Conservation (phyloP, 2,329 filamentous ascomycete species). For the Byssochlamys sp. region DNA sequence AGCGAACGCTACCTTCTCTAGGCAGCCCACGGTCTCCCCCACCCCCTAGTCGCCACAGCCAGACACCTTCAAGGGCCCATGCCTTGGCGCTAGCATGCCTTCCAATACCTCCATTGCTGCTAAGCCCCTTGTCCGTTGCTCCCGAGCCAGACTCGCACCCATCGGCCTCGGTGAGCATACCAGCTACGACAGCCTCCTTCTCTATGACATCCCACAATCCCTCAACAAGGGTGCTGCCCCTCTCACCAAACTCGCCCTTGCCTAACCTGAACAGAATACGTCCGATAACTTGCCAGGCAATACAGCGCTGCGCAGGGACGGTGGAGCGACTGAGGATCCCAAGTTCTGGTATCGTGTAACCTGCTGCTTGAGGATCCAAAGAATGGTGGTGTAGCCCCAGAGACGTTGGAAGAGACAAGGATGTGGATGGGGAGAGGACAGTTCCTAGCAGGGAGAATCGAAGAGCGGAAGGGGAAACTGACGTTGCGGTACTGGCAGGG, state of each 20-base stretch:
- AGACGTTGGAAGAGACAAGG: slow-evolving; percentile 63
- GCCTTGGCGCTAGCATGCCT: slow-evolving; percentile 69
- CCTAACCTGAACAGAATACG: slow-evolving; percentile 76
- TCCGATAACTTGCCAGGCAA: slow-evolving; percentile 85
- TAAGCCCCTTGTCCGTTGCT: slow-evolving; percentile 37
- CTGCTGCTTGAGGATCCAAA: slow-evolving; percentile 81
- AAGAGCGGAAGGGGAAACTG: slow-evolving; percentile 56
- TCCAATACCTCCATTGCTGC: slow-evolving; percentile 20
- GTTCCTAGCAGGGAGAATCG: slow-evolving; percentile 81
- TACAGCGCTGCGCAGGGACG: slow-evolving; percentile 76
- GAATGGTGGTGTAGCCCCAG: slow-evolving; percentile 88
- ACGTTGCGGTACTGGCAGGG: slow-evolving; percentile 61
- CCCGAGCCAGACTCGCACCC: slow-evolving; percentile 34
- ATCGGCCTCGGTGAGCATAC: slow-evolving; percentile 64
- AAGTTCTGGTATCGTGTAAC: slow-evolving; percentile 84
- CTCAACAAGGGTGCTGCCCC: slow-evolving; percentile 55
- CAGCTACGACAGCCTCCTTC: slow-evolving; percentile 66
- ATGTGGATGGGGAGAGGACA: slow-evolving; percentile 66
- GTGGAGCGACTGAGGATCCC: slow-evolving; percentile 69
- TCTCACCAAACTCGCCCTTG: slow-evolving; percentile 56
- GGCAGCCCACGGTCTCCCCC: slow-evolving; percentile 35
- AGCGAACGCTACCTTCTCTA: slow-evolving; percentile 24
- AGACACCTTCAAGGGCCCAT: slow-evolving; percentile 81
- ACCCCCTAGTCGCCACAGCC: slow-evolving; percentile 70
- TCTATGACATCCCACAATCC: slow-evolving; percentile 77